Evolutionary conservation across 768 basidiomycete genomes (phyloP), one percentile per base, ranked within the genome.

Genomic region (Baorangia bicolor): DNA sequence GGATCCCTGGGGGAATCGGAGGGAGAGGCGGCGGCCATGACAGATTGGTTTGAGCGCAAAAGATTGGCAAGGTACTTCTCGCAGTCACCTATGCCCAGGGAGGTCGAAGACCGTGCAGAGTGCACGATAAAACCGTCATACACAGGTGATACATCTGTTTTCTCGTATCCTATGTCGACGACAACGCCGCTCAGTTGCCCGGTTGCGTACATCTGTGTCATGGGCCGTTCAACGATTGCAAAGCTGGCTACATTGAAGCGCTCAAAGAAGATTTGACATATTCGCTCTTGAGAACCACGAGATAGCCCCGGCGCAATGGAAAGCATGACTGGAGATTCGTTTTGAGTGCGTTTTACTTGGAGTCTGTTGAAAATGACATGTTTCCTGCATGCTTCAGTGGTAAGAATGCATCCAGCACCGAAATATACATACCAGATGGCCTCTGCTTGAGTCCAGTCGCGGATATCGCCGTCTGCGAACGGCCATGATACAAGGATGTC

Each of bases 161-260:
- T 77, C 60, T 88, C 82, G 58, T 83, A 78, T 47, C 86, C 88
- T 58, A 97, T 82, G 72, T 96, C 94, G 55, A 97, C 78, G 38
- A 93, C 83, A 46, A 96, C 72, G 44, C 92, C 92, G 51, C 73
- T 83, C 55, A 90, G 77, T 52, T 78, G 78, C 60, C 86, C 87
- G 16, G 82, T 82, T 21, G 92, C 84, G 71, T 91, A 95, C 41
- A 95, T 74, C 61, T 94, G 90, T 10, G 90, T 83, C 70, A 94
- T 81, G 21, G 94, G 88, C 1, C 92, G 89, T 53, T 94, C 88
- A 47, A 94, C 76, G 61, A 94, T 78, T 51, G 82, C 81, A 60
- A 95, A 83, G 16, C 86, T 90, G 10, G 94, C 87, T 27, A 89
- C 87, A 66, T 94, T 94, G 81, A 95, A 91, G 25, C 90, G 87